Evolutionary conservation across 2,329 filamentous ascomycete genomes (phyloP).

Genomic region (Myriosclerotinia duriaeana): DNA sequence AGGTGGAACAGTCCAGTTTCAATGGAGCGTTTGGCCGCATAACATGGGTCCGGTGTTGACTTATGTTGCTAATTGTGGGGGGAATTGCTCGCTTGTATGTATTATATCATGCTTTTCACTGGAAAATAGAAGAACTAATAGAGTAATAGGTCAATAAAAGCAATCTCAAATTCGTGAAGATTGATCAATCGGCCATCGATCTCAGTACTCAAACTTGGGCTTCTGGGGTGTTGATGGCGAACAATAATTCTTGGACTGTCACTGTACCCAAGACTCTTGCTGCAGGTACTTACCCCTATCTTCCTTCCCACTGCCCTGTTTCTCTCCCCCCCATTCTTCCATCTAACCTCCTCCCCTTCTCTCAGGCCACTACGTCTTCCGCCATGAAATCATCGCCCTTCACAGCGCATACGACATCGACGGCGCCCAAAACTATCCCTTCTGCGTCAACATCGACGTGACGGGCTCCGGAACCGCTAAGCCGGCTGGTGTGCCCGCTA

Average conservation of each 20-base stretch:
- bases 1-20: slow-evolving; percentile 48
- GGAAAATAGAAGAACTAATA: slow-evolving; percentile 23
- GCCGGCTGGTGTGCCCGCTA: slow-evolving; percentile 42
- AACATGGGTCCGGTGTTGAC: slow-evolving; percentile 45
- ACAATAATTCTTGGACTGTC: slow-evolving; percentile 17
- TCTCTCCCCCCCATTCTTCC: slow-evolving; percentile 32
- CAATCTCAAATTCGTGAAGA: slow-evolving; percentile 19
- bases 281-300: background rate
- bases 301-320: background rate
- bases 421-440: slow-evolving; percentile 51
- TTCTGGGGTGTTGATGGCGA: slow-evolving; percentile 3
- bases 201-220: slow-evolving; percentile 17
- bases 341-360: slow-evolving; percentile 43
- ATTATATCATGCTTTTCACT: slow-evolving; percentile 30
- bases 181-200: slow-evolving; percentile 15
- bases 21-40: slow-evolving; percentile 53
- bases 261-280: slow-evolving; percentile 16
- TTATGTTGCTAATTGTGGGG: slow-evolving; percentile 40
- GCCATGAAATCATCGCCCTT: slow-evolving; percentile 49
- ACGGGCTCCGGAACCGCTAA: slow-evolving; percentile 45
- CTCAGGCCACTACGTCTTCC: slow-evolving; percentile 52
- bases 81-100: slow-evolving; percentile 43
- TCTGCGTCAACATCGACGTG: slow-evolving; percentile 51
- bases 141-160: background rate
- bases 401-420: slow-evolving; percentile 38